Percentiles rank a stretch among this genome's conserved stretches.
These are phyloP conservation scores for Alternaria infectoria DNA, from an alignment of 2,329 filamentous ascomycete genomes.

Conservation along the genomic window DNA sequence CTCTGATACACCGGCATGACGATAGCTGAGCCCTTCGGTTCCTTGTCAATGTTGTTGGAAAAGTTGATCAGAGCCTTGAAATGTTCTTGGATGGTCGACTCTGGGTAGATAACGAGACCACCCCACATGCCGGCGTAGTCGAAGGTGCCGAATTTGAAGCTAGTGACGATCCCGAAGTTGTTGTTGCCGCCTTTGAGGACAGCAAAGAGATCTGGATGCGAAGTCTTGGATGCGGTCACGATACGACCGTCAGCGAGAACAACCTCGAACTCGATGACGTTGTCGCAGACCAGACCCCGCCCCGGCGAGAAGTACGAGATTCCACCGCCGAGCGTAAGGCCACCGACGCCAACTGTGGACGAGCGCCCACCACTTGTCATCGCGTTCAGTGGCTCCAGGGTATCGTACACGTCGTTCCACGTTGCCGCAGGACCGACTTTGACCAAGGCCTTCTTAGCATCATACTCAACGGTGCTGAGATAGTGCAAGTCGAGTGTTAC, in stretches of 20 bases:
- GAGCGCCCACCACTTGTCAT: slow-evolving; percentile 34
- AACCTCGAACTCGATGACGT: slow-evolving; percentile 40
- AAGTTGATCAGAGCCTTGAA: slow-evolving; percentile 34
- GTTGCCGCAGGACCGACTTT: slow-evolving; percentile 31
- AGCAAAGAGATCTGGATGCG: slow-evolving; percentile 36
- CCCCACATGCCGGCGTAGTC: slow-evolving; percentile 41
- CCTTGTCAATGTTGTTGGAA: slow-evolving; percentile 21
- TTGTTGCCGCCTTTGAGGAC: slow-evolving; percentile 44
- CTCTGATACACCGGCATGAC: slow-evolving; percentile 29
- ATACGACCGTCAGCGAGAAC: slow-evolving; percentile 41
- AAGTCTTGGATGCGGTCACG: slow-evolving; percentile 24
- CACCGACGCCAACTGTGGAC: slow-evolving; percentile 33
- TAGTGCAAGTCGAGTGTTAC: slow-evolving; percentile 35
- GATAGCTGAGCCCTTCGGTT: slow-evolving; percentile 24
- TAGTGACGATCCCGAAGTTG: slow-evolving; percentile 47
- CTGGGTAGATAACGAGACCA: slow-evolving; percentile 36
- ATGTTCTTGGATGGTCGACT: slow-evolving; percentile 21
- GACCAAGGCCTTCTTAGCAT: slow-evolving; percentile 19
- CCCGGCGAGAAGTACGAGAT: slow-evolving; percentile 37
- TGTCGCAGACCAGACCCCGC: slow-evolving; percentile 40
- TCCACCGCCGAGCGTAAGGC: slow-evolving; percentile 36
- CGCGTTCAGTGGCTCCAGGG: slow-evolving; percentile 29
- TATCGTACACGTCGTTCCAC: slow-evolving; percentile 34
- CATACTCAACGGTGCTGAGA: slow-evolving; percentile 26
- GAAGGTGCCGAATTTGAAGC: slow-evolving; percentile 32